Evolutionary conservation across 2,329 filamentous ascomycete species (phyloP), one percentile per base, ranked within the genome.

Genomic region (Elsinoe necatrix): DNA sequence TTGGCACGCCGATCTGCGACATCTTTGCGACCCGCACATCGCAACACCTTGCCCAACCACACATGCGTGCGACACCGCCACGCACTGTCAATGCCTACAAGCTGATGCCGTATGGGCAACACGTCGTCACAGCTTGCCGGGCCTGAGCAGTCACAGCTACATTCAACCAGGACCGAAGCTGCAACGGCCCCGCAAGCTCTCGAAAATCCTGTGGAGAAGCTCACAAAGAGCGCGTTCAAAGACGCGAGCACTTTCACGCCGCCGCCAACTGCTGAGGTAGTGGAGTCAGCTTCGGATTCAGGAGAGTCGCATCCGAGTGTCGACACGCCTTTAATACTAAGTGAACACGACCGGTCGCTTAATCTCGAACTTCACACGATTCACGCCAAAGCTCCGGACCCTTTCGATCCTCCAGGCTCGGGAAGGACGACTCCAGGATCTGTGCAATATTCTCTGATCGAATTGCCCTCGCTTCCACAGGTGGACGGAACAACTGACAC

Each of bases 21-120:
- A 39, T 18, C 48, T 21, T 20, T 16, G 29, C 20, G 48, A 35
- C 4, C 11, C n/a, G 31, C 25, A 52, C 31, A 21, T 23, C 14
- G 20, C 11, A 29, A 12, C n/a, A 35, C 25, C 23, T 12, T 18
- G 18, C 21, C 14, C 18, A 27, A 16, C 41, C 3, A 23, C 18
- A 23, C 21, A 25, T 25, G 20, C 20, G 14, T 9, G 23, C n/a
- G 31, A 14, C 8, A 11, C 39, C 31, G 29, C n/a, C 14, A 7
- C 34, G 25, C 31, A 25, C 16, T 18, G 20, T n/a, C n/a, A 42
- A n/a, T 42, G 35, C 18, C 8, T 12, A 18, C 14, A 2, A 4
- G 20, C 9, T 45, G 20, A 27, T 29, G 52, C 52, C 52, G 20
- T 14, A 55, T 55, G 52, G 52, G 52, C 52, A 55, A 43, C 16